These are phyloP conservation scores for Eimeria acervulina DNA, from an alignment of 169 alveolate genomes.

Conservation along the genomic window DNA sequence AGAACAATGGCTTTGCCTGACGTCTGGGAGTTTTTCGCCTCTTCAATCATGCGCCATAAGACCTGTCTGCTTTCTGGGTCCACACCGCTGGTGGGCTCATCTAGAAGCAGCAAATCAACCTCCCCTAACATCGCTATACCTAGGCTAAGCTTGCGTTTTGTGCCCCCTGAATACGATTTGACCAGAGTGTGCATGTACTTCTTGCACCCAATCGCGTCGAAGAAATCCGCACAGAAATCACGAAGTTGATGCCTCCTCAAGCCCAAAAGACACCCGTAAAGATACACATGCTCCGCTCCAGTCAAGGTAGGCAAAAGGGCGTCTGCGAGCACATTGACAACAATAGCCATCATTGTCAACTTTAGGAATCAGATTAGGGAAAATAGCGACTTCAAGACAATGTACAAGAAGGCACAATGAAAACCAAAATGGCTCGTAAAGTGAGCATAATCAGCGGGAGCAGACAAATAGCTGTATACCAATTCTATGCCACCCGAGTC, in stretches of 20 bases:
- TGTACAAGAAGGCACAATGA: not conserved
- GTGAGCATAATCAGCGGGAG: not conserved
- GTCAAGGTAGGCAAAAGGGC: conserved; percentile 70
- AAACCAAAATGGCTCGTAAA: not conserved
- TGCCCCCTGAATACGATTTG: conserved; percentile 72
- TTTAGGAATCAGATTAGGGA: not conserved
- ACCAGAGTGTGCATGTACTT: conserved; percentile 53
- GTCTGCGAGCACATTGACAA: conserved; percentile 43
- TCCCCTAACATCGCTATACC: conserved; percentile 66
- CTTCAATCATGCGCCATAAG: conserved; percentile 91
- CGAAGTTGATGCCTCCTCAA: not conserved
- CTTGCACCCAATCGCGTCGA: conserved; percentile 63
- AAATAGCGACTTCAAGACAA: not conserved
- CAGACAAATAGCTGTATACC: not conserved
- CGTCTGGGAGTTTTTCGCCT: conserved; percentile 84
- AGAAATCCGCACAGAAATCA: conserved; percentile 29
- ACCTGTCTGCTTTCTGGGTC: conserved; percentile 90
- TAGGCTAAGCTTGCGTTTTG: conserved; percentile 81
- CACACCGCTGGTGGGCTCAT: conserved; percentile 86
- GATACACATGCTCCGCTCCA: conserved; percentile 70
- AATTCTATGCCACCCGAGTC: not conserved
- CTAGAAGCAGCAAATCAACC: conserved; percentile 54
- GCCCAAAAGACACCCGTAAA: conserved; percentile 68
- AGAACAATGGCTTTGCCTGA: conserved; percentile 89
- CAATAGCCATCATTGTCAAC: not conserved